Evolutionary conservation across 495 filamentous ascomycete species (phyloP).

Genomic region (Elaphomyces granulatus): DNA sequence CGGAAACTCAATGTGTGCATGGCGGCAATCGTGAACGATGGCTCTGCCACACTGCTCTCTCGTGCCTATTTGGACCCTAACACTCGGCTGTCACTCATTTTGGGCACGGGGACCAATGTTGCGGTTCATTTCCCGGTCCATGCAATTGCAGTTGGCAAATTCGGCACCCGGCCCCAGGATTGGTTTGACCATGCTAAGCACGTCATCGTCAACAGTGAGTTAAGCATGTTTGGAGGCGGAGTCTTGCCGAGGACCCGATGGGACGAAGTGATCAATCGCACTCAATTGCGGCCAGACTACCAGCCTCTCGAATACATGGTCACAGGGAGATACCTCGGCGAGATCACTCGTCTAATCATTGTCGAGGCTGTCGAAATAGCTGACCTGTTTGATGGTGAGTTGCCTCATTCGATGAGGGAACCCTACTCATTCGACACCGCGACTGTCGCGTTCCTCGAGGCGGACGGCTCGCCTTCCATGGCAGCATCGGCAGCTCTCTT

Average conservation of each 20-base stretch:
- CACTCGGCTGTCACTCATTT: constrained; percentile 61
- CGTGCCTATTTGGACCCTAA: constrained; percentile 53
- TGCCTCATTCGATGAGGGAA: constrained; percentile 46
- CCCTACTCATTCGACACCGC: constrained; percentile 58
- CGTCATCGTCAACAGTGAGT: constrained; percentile 78
- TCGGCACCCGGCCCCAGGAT: constrained; percentile 24
- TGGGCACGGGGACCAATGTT: constrained; percentile 78
- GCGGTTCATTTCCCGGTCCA: constrained; percentile 54
- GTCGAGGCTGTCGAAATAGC: constrained; percentile 46
- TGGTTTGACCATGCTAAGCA: constrained; percentile 38
- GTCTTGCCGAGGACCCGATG: constrained; percentile 56
- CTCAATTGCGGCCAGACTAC: constrained; percentile 62
- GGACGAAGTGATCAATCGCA: constrained; percentile 56
- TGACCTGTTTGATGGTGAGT: constrained; percentile 33
- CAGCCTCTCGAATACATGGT: constrained; percentile 89
- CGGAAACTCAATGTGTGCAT: constrained; percentile 36
- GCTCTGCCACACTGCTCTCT: constrained; percentile 67
- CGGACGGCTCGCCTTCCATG: constrained; percentile 33
- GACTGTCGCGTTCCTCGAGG: constrained; percentile 43
- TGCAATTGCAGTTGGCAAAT: constrained; percentile 51
- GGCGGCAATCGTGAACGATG: constrained; percentile 72
- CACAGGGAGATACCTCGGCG: constrained; percentile 70
- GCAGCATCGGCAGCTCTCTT: constrained; percentile 32
- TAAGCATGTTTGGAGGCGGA: constrained; percentile 68
- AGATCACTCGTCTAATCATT: constrained; percentile 64